Evolutionary conservation across 805 yeast genomes (phyloP).

Genomic region (Vanderwaltozyma yarrowii): DNA sequence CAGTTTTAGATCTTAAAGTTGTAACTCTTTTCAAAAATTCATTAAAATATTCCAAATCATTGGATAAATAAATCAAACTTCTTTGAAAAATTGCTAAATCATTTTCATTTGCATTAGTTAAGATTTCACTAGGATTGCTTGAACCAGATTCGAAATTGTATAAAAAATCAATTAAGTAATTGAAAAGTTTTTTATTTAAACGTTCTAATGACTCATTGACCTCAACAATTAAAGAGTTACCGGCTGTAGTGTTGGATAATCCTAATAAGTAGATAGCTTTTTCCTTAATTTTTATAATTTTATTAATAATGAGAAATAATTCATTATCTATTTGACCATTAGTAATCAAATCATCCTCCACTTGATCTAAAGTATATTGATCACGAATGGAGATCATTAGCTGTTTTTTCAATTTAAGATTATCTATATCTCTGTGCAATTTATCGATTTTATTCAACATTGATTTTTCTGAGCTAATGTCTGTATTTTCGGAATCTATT

Average conservation of each 20-base stretch:
- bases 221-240: conserved; percentile 52
- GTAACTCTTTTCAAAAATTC: conserved; percentile 53
- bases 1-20: conserved; percentile 52
- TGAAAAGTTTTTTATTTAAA: conserved; percentile 46
- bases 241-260: conserved; percentile 55
- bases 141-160: conserved; percentile 20
- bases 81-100: conserved; percentile 22
- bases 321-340: conserved; percentile 35
- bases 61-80: conserved; percentile 28
- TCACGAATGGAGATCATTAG: conserved; percentile 44
- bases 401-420: conserved; percentile 36
- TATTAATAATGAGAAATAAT: conserved; percentile 50
- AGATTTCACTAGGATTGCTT: conserved; percentile 9
- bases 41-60: conserved; percentile 43
- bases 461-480: conserved; percentile 14
- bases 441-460: conserved; percentile 9
- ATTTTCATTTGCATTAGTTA: conserved; percentile 8
- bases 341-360: conserved; percentile 53
- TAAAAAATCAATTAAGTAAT: conserved; percentile 30
- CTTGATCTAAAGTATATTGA: conserved; percentile 57
- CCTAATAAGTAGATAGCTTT: conserved; percentile 64
- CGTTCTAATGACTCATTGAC: conserved; percentile 41
- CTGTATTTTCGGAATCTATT: conserved; percentile 17
- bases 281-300: conserved; percentile 53
- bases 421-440: conserved; percentile 11